Percentiles rank a stretch among this genome's conserved stretches.
Evolutionary conservation across 2,329 filamentous ascomycete species (phyloP).

Genomic region (Dactylellina leptospora): DNA sequence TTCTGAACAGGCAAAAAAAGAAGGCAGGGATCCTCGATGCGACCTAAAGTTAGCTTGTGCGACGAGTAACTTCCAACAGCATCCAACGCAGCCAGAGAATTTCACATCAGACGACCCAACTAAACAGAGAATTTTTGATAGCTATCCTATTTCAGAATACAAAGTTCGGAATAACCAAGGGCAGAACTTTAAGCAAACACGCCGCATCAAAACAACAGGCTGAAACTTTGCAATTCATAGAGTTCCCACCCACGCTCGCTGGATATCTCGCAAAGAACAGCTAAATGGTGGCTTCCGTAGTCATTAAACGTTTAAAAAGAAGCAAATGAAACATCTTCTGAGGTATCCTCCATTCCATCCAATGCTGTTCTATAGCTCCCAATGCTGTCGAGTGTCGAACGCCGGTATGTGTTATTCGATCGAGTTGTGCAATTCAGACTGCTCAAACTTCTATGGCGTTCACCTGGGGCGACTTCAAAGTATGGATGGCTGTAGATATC

Average conservation of each 20-base stretch:
- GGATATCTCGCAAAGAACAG: no score
- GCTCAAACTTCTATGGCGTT: conserved; percentile 37
- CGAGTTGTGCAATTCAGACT: conserved; percentile 24
- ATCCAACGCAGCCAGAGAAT: not conserved
- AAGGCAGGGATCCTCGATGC: conserved; percentile 26
- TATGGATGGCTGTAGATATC: conserved; percentile 46
- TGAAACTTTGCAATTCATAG: not conserved
- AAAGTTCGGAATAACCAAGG: not conserved
- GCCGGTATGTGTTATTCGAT: not conserved
- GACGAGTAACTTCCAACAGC: conserved; percentile 2
- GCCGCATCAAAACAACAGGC: not conserved
- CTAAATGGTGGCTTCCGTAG: not conserved
- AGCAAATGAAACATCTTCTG: conserved; percentile 25
- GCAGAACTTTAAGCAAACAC: not conserved
- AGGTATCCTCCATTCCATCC: conserved; percentile 25
- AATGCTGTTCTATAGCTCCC: conserved; percentile 37
- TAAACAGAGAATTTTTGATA: not conserved
- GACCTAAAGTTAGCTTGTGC: conserved; percentile 15
- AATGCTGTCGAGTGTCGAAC: conserved; percentile 34
- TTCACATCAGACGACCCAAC: no score
- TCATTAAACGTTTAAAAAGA: conserved; percentile 4
- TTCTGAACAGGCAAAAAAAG: conserved; percentile 8
- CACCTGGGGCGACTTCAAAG: conserved; percentile 38
- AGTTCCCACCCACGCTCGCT: no score
- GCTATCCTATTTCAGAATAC: not conserved